phyloP scores from a whole-genome alignment of 768 basidiomycete species.

The Boletus eberwhitei region DNA sequence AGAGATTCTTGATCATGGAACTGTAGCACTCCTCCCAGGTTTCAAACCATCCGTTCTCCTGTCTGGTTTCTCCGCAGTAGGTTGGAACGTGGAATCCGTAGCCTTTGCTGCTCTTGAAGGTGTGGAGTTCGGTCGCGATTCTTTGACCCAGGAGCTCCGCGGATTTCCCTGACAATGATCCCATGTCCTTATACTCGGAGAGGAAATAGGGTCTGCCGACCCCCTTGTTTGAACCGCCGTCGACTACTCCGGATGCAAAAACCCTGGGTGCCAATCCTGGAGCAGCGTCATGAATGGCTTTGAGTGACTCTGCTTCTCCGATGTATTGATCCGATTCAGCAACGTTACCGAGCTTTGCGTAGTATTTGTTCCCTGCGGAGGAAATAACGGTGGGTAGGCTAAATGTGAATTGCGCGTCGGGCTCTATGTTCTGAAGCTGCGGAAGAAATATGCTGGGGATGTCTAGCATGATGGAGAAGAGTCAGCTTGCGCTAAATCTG shows the following conservation, averaged over 20 bases:
- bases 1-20: conserved; percentile 56
- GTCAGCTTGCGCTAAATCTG: background rate
- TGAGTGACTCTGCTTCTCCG: conserved; percentile 69
- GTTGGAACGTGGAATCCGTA: conserved; percentile 76
- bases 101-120: conserved; percentile 46
- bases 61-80: conserved; percentile 69
- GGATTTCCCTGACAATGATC: conserved; percentile 41
- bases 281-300: conserved; percentile 58
- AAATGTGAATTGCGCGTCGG: conserved; percentile 45
- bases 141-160: conserved; percentile 54
- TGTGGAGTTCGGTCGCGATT: conserved; percentile 66
- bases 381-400: conserved; percentile 48
- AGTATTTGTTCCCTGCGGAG: conserved; percentile 58
- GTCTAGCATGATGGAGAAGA: conserved; percentile 15
- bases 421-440: conserved; percentile 49
- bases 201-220: conserved; percentile 60
- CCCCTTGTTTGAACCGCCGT: conserved; percentile 24
- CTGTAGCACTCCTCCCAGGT: conserved; percentile 70
- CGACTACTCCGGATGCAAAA: conserved; percentile 43
- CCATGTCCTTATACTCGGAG: conserved; percentile 68
- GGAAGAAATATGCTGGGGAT: conserved; percentile 35
- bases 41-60: conserved; percentile 69
- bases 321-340: conserved; percentile 60
- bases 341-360: conserved; percentile 53
- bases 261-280: conserved; percentile 63